Percentiles rank a stretch among this genome's conserved stretches.
These are phyloP conservation scores for Penicillium sp. DNA, from an alignment of 2,329 filamentous ascomycete species.

Conservation along the genomic window DNA sequence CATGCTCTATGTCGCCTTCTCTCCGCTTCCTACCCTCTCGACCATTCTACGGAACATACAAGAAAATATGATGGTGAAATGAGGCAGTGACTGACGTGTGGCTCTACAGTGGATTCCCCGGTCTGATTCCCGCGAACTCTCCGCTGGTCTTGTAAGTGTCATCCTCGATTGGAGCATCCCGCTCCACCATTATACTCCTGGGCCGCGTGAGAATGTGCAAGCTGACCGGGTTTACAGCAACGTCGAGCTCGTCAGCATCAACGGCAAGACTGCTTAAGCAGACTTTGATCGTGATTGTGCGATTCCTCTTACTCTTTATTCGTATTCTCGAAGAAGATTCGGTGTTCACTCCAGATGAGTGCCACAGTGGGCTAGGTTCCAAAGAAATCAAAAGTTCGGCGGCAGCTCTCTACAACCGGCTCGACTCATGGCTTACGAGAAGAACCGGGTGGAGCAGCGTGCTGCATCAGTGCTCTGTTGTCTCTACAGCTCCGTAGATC, in stretches of 20 bases:
- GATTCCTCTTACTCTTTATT: background rate
- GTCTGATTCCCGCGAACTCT: conserved; percentile 65
- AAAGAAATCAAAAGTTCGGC: too few relatives aligned
- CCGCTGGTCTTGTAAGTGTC: conserved; percentile 76
- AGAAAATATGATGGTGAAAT: background rate
- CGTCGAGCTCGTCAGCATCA: conserved; percentile 66
- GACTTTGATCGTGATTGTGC: background rate
- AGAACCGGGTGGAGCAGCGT: too few relatives aligned
- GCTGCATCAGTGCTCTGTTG: too few relatives aligned
- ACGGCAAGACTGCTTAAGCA: conserved; percentile 46
- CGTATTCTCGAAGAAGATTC: too few relatives aligned
- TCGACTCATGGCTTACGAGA: too few relatives aligned
- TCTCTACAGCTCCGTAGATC: too few relatives aligned
- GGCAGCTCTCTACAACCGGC: too few relatives aligned
- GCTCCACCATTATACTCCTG: too few relatives aligned
- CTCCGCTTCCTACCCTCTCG: background rate
- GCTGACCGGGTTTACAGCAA: conserved; percentile 50
- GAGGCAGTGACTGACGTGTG: conserved; percentile 13
- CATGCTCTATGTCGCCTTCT: background rate
- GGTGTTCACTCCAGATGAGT: too few relatives aligned
- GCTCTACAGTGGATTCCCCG: conserved; percentile 10
- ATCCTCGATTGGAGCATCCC: conserved; percentile 1
- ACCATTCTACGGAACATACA: background rate
- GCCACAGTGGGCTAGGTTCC: too few relatives aligned
- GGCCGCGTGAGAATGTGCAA: too few relatives aligned